Base-by-base conservation (phyloP, 495 filamentous ascomycete species). In the Annulohypoxylon nitens region DNA sequence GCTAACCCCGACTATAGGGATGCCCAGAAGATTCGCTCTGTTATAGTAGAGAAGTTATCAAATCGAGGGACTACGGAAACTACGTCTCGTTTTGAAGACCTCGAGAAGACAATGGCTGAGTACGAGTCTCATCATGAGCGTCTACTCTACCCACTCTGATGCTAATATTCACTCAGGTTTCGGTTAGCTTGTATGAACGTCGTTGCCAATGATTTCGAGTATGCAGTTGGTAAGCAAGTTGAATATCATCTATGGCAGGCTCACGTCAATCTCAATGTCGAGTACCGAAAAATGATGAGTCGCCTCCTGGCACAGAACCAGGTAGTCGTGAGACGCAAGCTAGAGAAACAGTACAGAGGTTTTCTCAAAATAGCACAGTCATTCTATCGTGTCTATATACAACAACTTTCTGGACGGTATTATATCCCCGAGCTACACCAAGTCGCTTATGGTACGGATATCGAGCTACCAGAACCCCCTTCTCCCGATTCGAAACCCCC, bases 331-430 rank as follows among this genome's bases (percentile, higher is more conserved):
- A 85, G 86, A 70, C 89, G 95, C 26, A 97, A 95, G 78, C 81
- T 93, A 10, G 89, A 92, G 75, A 93, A 91, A 81, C 86, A 89
- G 66, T 99, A 95, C 78, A 80, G 90, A 37, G 87, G 87, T 63
- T 98, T 95, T 78, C 89, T 98, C 74, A 97, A 95, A 80, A 90
- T 89, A 3, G 90, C 92, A 64, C 91, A 95, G 75, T 88, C 89
- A 54, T 98, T 97, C 80, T 99, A 98, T 82, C 87, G 90, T 59
- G 90, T 89, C 53, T 95, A 92, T 70, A 90, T 99, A 64, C 91
- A 95, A 81, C 87, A 90, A 58, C 79, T 98, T 39, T 90, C 91
- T 54, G 90, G 88, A 10, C 88, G 90, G 66, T 97, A 88, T 61
- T 88, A 91, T 25, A 89, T 97, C 67, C 82, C 85, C 36, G 91